Conservation (phyloP, 768 basidiomycete species). For the Gloeopeniophorella convolvens region DNA sequence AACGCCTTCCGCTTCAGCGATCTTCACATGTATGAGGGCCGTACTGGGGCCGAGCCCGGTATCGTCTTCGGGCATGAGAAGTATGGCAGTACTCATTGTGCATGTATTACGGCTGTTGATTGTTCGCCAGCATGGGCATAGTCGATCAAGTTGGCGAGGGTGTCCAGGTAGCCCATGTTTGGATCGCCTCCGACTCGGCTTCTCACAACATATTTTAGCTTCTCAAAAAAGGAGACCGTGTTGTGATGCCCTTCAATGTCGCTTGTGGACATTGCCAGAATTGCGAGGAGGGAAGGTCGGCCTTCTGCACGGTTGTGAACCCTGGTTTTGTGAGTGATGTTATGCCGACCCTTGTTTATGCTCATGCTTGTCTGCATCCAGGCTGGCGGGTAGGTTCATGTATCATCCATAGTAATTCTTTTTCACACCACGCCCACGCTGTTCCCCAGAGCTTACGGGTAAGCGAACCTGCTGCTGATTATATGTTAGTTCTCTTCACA, state of each 20-base stretch:
- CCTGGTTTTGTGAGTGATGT: constrained; percentile 51
- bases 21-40: constrained; percentile 52
- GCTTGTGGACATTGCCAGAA: constrained; percentile 52
- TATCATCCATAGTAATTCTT: background rate
- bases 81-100: constrained; percentile 24
- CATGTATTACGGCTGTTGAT: background rate
- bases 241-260: constrained; percentile 58
- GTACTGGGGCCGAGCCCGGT: constrained; percentile 42
- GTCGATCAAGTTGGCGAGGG: constrained; percentile 43
- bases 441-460: constrained; percentile 40
- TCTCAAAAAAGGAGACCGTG: constrained; percentile 49
- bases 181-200: background rate
- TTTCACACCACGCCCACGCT: background rate
- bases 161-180: constrained; percentile 32
- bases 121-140: constrained; percentile 38
- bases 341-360: background rate
- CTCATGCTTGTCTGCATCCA: constrained; percentile 14
- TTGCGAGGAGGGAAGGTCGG: constrained; percentile 46
- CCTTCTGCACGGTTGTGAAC: constrained; percentile 52
- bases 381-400: constrained; percentile 39
- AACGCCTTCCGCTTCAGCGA: constrained; percentile 29
- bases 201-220: constrained; percentile 27
- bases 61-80: constrained; percentile 53
- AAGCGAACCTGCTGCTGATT: background rate
- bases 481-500: background rate